A percentile compares a stretch with the other conserved stretches of the same genome.
Conservation (phyloP, 176 grass and related monocot genomes). For the Zoysia japonica region DNA sequence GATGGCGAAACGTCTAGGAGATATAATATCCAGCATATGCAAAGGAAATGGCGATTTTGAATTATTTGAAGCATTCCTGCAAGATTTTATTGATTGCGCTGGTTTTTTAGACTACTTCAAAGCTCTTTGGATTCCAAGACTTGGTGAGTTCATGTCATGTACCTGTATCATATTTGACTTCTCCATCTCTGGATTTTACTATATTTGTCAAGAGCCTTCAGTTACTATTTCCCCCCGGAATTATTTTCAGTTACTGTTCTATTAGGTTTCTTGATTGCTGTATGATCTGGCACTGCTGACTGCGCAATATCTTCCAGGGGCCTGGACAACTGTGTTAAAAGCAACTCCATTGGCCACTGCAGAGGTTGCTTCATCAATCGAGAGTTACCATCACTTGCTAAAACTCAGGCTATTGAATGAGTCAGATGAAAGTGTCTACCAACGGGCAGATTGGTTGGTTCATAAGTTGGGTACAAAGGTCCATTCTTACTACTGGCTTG, state of each 20-base stretch:
- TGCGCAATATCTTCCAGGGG: slow-evolving; percentile 48
- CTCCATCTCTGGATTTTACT: slow-evolving; percentile 23
- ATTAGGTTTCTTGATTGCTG: slow-evolving; percentile 16
- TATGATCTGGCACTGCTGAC: slow-evolving; percentile 25
- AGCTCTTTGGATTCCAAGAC: slow-evolving; percentile 75
- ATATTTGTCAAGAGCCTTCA: not conserved
- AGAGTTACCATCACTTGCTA: slow-evolving; percentile 81
- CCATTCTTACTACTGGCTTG: slow-evolving; percentile 89
- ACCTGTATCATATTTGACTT: slow-evolving; percentile 24
- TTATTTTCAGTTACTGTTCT: not conserved
- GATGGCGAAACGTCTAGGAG: slow-evolving; percentile 62
- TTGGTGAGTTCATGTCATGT: slow-evolving; percentile 61
- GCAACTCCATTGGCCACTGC: slow-evolving; percentile 60
- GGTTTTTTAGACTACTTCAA: slow-evolving; percentile 82
- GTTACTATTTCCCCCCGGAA: not conserved
- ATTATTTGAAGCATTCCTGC: slow-evolving; percentile 66
- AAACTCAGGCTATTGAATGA: slow-evolving; percentile 87
- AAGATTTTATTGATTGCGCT: slow-evolving; percentile 69
- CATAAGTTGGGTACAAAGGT: slow-evolving; percentile 88
- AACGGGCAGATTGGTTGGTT: slow-evolving; percentile 78
- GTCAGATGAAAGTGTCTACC: slow-evolving; percentile 54
- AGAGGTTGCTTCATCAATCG: slow-evolving; percentile 77
- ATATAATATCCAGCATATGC: slow-evolving; percentile 64
- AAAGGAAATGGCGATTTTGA: slow-evolving; percentile 58
- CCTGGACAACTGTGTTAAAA: slow-evolving; percentile 68